Evolutionary conservation across 257 asterid genomes (phyloP).

Genomic region (Solanum megistacrolobum): DNA sequence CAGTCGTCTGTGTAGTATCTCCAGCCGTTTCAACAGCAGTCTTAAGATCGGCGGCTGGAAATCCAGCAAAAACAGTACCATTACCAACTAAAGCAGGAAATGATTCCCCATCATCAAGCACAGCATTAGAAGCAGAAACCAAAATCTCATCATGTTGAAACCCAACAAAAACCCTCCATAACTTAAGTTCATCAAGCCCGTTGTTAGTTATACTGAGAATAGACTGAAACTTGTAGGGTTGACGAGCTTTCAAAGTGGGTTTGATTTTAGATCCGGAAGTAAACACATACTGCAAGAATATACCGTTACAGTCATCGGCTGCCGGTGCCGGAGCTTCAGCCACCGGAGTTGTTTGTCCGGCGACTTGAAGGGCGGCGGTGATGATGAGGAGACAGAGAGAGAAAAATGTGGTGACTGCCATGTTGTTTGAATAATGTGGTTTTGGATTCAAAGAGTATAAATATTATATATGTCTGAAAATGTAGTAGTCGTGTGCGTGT

Average conservation of each 20-base stretch:
- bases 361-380: neutral
- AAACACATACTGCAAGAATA: conserved; percentile 49
- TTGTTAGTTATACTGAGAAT: conserved; percentile 47
- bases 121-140: conserved; percentile 78
- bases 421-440: conserved; percentile 9
- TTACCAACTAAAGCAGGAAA: conserved; percentile 65
- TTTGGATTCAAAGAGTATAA: conserved; percentile 14
- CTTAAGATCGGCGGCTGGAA: conserved; percentile 71
- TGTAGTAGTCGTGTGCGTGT: neutral
- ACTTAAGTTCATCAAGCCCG: conserved; percentile 56
- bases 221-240: conserved; percentile 74
- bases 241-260: conserved; percentile 38
- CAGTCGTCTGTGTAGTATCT: conserved; percentile 70
- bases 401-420: conserved; percentile 14
- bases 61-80: conserved; percentile 76
- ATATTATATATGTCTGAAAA: neutral
- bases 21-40: conserved; percentile 93
- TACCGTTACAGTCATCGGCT: conserved; percentile 52
- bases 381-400: neutral
- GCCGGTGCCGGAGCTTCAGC: conserved; percentile 37
- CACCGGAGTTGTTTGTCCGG: conserved; percentile 10
- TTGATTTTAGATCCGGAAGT: conserved; percentile 31
- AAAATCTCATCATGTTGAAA: conserved; percentile 61
- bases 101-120: conserved; percentile 62
- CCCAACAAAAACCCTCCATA: conserved; percentile 83